Conservation (phyloP, 805 yeast genomes). For the Barnettozyma wickerhamii region DNA sequence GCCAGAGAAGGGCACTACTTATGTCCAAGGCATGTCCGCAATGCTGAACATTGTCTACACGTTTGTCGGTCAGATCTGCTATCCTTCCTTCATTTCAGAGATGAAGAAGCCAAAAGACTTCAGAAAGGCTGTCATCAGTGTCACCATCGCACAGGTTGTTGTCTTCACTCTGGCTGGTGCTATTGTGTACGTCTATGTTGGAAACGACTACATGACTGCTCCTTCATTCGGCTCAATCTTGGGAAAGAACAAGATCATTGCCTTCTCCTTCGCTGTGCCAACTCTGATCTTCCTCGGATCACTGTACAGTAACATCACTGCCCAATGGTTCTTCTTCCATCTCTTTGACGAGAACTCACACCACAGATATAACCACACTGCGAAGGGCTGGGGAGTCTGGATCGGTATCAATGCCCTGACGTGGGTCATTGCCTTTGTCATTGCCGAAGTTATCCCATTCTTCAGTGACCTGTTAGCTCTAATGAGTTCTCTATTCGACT, state of each 20-base stretch:
- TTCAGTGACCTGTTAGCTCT: conserved; percentile 52
- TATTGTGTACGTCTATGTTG: conserved; percentile 54
- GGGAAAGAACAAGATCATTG: conserved; percentile 44
- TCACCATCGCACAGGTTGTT: conserved; percentile 45
- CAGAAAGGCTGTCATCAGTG: conserved; percentile 50
- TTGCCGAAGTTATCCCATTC: conserved; percentile 64
- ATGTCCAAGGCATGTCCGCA: conserved; percentile 51
- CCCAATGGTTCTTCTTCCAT: conserved; percentile 46
- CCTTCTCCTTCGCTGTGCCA: conserved; percentile 60
- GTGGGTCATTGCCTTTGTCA: conserved; percentile 52
- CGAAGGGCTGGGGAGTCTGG: conserved; percentile 53
- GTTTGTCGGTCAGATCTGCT: conserved; percentile 60
- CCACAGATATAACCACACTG: conserved; percentile 45
- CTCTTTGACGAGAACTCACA: conserved; percentile 38
- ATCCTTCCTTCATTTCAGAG: conserved; percentile 57
- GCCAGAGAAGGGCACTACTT: conserved; percentile 51
- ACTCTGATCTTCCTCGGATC: conserved; percentile 54
- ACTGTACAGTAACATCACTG: conserved; percentile 49
- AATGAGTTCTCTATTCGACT: conserved; percentile 59
- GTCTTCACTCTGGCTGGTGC: conserved; percentile 53
- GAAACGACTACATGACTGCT: conserved; percentile 48
- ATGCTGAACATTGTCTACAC: conserved; percentile 57
- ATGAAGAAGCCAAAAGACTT: conserved; percentile 56
- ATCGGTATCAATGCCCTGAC: conserved; percentile 35
- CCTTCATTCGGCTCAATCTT: conserved; percentile 55